Percentiles rank a stretch among this genome's conserved stretches.
Conservation (phyloP, 1,284 basidiomycete genomes). For the Spongiforma sp. region DNA sequence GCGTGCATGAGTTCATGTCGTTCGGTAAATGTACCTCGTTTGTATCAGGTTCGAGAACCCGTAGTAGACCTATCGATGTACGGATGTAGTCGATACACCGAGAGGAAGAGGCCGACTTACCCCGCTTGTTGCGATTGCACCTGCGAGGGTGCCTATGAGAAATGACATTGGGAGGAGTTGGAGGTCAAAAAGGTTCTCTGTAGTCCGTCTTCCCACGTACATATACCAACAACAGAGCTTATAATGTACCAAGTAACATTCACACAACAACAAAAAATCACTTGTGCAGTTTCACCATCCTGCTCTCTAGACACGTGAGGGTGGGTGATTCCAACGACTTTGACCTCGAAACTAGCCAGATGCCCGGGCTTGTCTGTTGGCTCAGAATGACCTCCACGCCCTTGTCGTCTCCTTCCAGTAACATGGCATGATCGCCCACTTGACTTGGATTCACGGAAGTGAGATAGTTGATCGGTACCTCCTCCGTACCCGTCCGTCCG, state of each 20-base stretch:
- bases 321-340: slow-evolving; percentile 16
- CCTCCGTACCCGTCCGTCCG: slow-evolving; percentile 24
- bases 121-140: slow-evolving; percentile 61
- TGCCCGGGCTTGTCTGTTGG: slow-evolving; percentile 1
- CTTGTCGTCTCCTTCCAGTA: slow-evolving; percentile 25
- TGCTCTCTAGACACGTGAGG: slow-evolving; percentile 22
- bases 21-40: slow-evolving; percentile 43
- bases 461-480: slow-evolving; percentile 38
- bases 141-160: slow-evolving; percentile 59
- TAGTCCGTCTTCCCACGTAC: slow-evolving; percentile 5
- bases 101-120: slow-evolving; percentile 41
- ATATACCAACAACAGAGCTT: slow-evolving; percentile 18
- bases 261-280: slow-evolving; percentile 12
- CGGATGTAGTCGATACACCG: neutral
- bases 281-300: slow-evolving; percentile 35
- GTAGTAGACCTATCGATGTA: slow-evolving; percentile 69
- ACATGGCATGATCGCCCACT: slow-evolving; percentile 31
- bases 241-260: slow-evolving; percentile 1
- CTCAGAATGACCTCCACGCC: slow-evolving; percentile 33
- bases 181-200: neutral
- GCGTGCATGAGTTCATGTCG: neutral
- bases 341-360: slow-evolving; percentile 31
- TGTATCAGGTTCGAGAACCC: slow-evolving; percentile 64
- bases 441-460: slow-evolving; percentile 25
- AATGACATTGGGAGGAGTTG: slow-evolving; percentile 43